Conservation (phyloP, 129 eudicot species). For the Heracleum sosnowskyi region DNA sequence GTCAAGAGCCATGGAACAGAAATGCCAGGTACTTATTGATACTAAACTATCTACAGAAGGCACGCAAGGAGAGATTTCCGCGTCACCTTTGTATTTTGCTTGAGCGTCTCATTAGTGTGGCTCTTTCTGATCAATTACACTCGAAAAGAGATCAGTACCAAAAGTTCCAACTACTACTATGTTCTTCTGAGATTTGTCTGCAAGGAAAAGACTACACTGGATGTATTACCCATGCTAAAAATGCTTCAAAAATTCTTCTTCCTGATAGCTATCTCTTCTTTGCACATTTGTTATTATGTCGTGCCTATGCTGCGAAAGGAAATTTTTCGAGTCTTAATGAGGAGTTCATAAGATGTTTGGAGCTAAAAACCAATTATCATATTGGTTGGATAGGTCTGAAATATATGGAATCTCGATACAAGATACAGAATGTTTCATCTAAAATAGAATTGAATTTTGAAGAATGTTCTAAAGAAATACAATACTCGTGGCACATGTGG, state of each 20-base stretch:
- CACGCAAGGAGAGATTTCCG: slow-evolving; percentile 70
- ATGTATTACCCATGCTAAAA: slow-evolving; percentile 48
- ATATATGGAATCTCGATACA: slow-evolving; percentile 43
- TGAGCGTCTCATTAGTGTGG: slow-evolving; percentile 41
- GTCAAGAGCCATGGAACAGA: slow-evolving; percentile 84
- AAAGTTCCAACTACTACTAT: slow-evolving; percentile 64
- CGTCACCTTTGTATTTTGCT: slow-evolving; percentile 45
- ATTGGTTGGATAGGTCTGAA: slow-evolving; percentile 75
- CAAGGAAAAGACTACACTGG: slow-evolving; percentile 44
- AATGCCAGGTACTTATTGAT: slow-evolving; percentile 60
- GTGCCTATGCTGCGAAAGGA: slow-evolving; percentile 62
- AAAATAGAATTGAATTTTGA: slow-evolving; percentile 40
- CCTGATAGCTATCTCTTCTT: slow-evolving; percentile 46
- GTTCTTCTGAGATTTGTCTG: slow-evolving; percentile 71
- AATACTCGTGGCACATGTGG: slow-evolving; percentile 63
- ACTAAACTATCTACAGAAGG: slow-evolving; percentile 68
- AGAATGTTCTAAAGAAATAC: slow-evolving; percentile 55
- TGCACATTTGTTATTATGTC: slow-evolving; percentile 70
- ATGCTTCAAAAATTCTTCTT: slow-evolving; percentile 48
- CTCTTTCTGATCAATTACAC: slow-evolving; percentile 42
- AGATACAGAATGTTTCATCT: slow-evolving; percentile 30
- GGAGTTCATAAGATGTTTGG: slow-evolving; percentile 60
- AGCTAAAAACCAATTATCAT: slow-evolving; percentile 53
- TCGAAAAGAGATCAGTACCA: slow-evolving; percentile 30
- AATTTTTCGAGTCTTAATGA: slow-evolving; percentile 26